Base-by-base conservation (phyloP, 2,329 filamentous ascomycete species). In the Huntiella omanensis region DNA sequence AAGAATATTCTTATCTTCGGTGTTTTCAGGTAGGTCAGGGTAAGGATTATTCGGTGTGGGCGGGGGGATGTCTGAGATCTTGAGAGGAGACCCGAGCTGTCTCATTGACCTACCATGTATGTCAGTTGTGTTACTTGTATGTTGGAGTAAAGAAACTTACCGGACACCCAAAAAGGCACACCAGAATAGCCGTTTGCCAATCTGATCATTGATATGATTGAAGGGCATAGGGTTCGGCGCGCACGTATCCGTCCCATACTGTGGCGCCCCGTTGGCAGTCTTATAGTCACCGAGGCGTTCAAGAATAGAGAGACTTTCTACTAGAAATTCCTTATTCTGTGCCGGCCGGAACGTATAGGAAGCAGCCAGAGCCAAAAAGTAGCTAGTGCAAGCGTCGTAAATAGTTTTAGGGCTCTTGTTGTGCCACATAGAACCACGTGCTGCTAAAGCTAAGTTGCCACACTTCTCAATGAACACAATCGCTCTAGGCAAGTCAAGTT, bases 181-280 rank as follows among this genome's bases (percentile, higher is more conserved):
- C 78, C 86, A 94, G 59, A 92, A 94, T 36, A 93, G 77, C 51
- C 81, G 73, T 57, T 82, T 80, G 40, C 80, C 75, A 40, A 83
- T 71, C 59, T 86, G 79, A 55, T 79, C 75, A 55, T 78, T 77
- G 44, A 86, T 71, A 42, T 80, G 77, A 54, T 83, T 78, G 50
- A 81, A 73, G 0, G 68, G 63, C 38, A 65, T 61, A 4, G 61
- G 60, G 6, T 66, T 62, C 1, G 57, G 56, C 4, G 59, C 61
- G 11, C 76, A 77, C 5, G 42, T 38, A 34, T 50, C 42, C 11
- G 49, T 49, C 17, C 48, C 48, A 17, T 49, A 48, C 19, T 49
- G 48, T 1, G 58, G 57, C 4, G 60, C 62, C 10, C 76, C 77
- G 17, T 49, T 49, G 3, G 48, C 19, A n/a, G 48, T 49, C 44